phyloP scores from a whole-genome alignment of 2,329 filamentous ascomycete species.

The Davidsoniella neocaledoniae region DNA sequence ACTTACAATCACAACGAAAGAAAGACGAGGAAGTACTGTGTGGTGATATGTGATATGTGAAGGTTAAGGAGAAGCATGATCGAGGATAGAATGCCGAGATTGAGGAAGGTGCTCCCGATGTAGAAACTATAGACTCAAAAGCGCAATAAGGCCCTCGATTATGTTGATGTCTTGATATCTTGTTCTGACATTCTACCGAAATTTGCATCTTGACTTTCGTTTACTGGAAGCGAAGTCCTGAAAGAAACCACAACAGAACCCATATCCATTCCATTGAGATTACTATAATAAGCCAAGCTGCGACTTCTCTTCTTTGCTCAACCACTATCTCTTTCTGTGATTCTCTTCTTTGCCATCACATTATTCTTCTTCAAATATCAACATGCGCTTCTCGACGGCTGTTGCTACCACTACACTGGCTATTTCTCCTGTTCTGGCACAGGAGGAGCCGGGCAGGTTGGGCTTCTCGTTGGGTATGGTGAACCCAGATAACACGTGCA shows the following conservation, averaged over 20 bases:
- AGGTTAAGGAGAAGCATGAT: no score
- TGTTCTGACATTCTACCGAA: no score
- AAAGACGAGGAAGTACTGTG: no score
- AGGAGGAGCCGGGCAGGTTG: constrained; percentile 24
- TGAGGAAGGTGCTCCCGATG: no score
- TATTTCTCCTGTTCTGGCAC: constrained; percentile 20
- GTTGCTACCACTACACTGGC: constrained; percentile 12
- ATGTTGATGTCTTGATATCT: no score
- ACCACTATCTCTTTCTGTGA: neutral
- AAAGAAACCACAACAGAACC: neutral
- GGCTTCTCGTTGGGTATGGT: constrained; percentile 54
- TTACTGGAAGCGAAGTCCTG: neutral
- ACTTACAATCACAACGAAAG: no score
- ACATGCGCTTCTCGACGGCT: constrained; percentile 12
- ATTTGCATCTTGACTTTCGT: no score
- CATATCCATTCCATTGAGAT: neutral
- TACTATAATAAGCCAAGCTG: neutral
- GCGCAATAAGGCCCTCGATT: no score
- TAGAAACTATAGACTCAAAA: no score
- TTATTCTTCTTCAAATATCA: neutral
- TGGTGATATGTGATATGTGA: no score
- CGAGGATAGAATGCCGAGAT: no score
- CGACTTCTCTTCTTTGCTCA: neutral
- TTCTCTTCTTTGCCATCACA: neutral
- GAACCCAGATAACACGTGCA: constrained; percentile 42